Base-by-base conservation (phyloP, 179 eudicot species). In the Patellifolia procumbens region DNA sequence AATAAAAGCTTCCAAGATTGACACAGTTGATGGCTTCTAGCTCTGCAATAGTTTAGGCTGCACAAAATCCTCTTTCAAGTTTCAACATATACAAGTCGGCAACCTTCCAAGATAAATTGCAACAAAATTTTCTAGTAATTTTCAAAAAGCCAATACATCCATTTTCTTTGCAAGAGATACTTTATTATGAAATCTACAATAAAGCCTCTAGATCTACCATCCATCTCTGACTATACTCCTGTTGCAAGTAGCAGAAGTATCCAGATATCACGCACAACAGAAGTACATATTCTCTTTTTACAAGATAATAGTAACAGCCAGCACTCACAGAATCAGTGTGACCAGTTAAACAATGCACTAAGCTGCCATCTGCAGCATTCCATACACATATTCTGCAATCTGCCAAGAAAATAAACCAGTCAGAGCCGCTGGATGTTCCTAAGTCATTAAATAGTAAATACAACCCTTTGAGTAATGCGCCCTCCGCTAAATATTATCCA, bases 341-440 rank as follows among this genome's bases (percentile, higher is more conserved):
- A 73, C 99, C 99, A 70, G 99, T 96, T 86, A 96, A 84, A 78
- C 98, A 96, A 87, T 96, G 99, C 51, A 96, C 98, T 81, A 96
- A 86, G 88, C 96, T 90, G 70, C 99, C 96, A 87, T 96, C 98
- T 72, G 91, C 85, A 75, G 99, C 99, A 85, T 96, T 96, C 98
- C 99, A 93, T 64, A 96, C 99, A 79, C 99, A 96, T 79, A 96
- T 96, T 90, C 99, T 93, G 91, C 97, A 91, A 89, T 96, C 99
- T 96, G 90, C 81, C 65, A 76, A 49, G 58, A 79, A 70, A 49
- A 72, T 9, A 79, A 64, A 73, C 35, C 29, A 79, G 49, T 78
- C 59, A 64, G 37, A 68, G 73, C 73, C 75, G 39, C 70, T 45
- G n/a, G n/a, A n/a, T n/a, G n/a, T n/a, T n/a, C n/a, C n/a, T n/a